Base-by-base conservation (phyloP, 1,139 yeast genomes). In the Debaryomyces subglobosus region DNA sequence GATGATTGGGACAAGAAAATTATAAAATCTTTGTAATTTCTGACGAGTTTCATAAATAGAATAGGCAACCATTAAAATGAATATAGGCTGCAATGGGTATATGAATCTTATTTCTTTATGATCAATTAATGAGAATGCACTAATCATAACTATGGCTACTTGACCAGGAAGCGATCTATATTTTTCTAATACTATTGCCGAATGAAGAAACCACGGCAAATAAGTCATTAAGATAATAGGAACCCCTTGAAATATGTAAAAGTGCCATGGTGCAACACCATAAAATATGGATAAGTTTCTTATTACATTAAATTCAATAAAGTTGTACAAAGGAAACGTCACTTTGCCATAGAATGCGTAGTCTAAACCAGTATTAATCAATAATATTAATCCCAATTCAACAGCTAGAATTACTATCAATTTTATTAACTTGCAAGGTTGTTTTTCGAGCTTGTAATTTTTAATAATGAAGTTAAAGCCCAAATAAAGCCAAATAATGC, bases 21-120 rank as follows among this genome's bases (percentile, higher is more conserved):
- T 44, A 21, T 34, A 21, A n/a, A 29, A 5, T 21, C 48, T 53
- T 24, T 27, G 42, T 40, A 45, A 40, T 18, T 24, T 38, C 9
- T 36, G 44, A 15, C 43, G 36, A n/a, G 36, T 36, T 12, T 33
- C 34, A 25, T 44, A 43, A 3, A 57, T 46, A 4, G 62, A 52
- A 33, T 48, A 50, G 1, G 59, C 50, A 1, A 53, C 48, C 37
- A 61, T 53, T 18, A 60, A 27, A 16, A 86, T 72, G 49, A 90
- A 69, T 2, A 91, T 60, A 1, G 99, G 98, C 65, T 89, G 85
- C 47, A 94, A 64, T 1, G 96, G 96, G 59, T 85, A 89, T n/a
- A 94, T 74, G 62, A 95, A 95, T 43, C 99, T 77, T 57, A 90
- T 87, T 62, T 95, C 99, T 63, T 95, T 95, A 66, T 95, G 99